These are phyloP conservation scores for Leishmania turanica DNA, from an alignment of 208 protist species.

Conservation along the genomic window DNA sequence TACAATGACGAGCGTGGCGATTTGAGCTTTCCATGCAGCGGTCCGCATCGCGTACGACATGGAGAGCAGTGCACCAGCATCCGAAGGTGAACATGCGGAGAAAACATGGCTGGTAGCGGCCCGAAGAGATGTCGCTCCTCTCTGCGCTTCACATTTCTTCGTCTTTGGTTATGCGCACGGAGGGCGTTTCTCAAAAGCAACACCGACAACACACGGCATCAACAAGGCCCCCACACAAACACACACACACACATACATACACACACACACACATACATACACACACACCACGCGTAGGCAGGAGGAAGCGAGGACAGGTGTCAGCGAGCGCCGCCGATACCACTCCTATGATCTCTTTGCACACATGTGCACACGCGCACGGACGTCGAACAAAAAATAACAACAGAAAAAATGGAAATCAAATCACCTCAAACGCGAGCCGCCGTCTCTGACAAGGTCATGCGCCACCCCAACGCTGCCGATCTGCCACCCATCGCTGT, in stretches of 20 bases:
- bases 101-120: not conserved
- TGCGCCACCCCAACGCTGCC: not conserved
- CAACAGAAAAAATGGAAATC: not conserved
- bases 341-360: not conserved
- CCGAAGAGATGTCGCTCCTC: not conserved
- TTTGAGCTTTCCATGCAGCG: not conserved
- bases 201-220: not conserved
- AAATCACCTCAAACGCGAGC: not conserved
- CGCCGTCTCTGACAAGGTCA: not conserved
- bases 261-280: not conserved
- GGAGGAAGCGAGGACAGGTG: not conserved
- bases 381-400: not conserved
- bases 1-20: not conserved
- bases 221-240: not conserved
- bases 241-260: too few relatives aligned
- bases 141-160: not conserved
- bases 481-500: too few relatives aligned
- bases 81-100: not conserved
- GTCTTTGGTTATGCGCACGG: not conserved
- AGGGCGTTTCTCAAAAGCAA: not conserved
- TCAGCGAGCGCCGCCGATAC: not conserved
- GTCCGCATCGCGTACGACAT: not conserved
- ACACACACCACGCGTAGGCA: not conserved
- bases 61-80: not conserved
- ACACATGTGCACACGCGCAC: not conserved